phyloP scores from a whole-genome alignment of 2,329 filamentous ascomycete genomes.

The Pseudocercospora musae region DNA sequence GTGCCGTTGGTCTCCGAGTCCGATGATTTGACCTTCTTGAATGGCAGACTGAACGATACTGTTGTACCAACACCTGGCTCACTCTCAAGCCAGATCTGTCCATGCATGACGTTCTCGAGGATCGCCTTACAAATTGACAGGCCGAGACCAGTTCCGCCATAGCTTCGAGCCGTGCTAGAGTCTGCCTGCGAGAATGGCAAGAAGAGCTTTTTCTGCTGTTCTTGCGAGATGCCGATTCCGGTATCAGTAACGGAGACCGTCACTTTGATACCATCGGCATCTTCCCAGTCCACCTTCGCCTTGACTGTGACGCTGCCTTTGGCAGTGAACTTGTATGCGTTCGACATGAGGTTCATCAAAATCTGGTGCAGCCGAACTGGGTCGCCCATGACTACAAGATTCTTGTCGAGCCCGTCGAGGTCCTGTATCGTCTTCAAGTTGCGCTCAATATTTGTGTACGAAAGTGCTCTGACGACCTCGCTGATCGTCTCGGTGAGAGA shows the following conservation, averaged over 20 bases:
- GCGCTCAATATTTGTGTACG: slow-evolving; percentile 61
- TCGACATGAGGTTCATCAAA: slow-evolving; percentile 78
- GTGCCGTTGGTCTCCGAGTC: slow-evolving; percentile 24
- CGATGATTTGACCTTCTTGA: slow-evolving; percentile 71
- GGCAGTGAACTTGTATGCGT: slow-evolving; percentile 92
- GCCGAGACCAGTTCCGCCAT: slow-evolving; percentile 86
- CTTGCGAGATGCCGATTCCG: slow-evolving; percentile 82
- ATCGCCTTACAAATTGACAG: slow-evolving; percentile 93
- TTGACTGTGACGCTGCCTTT: slow-evolving; percentile 81
- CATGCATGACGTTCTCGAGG: slow-evolving; percentile 88
- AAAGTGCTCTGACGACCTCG: slow-evolving; percentile 61
- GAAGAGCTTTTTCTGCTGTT: slow-evolving; percentile 82
- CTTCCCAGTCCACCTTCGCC: slow-evolving; percentile 69
- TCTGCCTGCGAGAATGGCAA: slow-evolving; percentile 91
- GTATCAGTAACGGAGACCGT: slow-evolving; percentile 87
- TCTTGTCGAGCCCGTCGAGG: slow-evolving; percentile 50
- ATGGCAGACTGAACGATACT: slow-evolving; percentile 77
- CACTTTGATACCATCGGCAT: slow-evolving; percentile 65
- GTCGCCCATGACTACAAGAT: slow-evolving; percentile 52
- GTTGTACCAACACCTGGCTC: slow-evolving; percentile 67
- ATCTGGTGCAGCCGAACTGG: slow-evolving; percentile 52
- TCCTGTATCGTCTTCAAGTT: slow-evolving; percentile 58
- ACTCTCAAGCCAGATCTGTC: slow-evolving; percentile 78
- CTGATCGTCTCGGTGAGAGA: slow-evolving; percentile 57
- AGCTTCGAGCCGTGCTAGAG: slow-evolving; percentile 82